Base-by-base conservation (phyloP, 768 basidiomycete species). In the Butyriboletus loyo region DNA sequence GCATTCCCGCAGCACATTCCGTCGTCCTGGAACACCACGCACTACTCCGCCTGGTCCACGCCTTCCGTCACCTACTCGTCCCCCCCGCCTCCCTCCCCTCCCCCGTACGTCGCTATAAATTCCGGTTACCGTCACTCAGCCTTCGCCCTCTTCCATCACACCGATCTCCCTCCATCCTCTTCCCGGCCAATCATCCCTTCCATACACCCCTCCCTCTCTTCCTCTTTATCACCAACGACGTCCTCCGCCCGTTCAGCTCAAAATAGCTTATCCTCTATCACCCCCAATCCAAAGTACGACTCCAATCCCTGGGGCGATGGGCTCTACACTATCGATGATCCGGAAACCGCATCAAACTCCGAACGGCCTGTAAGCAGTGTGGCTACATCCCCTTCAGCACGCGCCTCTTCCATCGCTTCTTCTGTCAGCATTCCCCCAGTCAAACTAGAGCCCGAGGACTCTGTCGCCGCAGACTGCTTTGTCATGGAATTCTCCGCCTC, bases 401-500 rank as follows among this genome's bases (percentile, higher is more conserved):
- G 68, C 58, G 63, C 68, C 15, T 68, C 67, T n/a, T 71, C 68
- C 49, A 66, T 67, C 53, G 54, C 63, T n/a, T 61, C 70, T 35
- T 61, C 70, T 31, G 30, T 58, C 44, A 61, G 68, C 46, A 46
- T 68, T 27, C 58, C 59, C 32, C 63, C 57, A n/a, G 67, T 72
- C 0, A 70, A 70, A 46, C 55, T 65, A 17, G 68, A 70, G 14
- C 70, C 62, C 19, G 70, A 70, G 21, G 68, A 70, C 22, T 4
- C 56, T 10, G 47, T 50, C 6, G 36, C 58, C 9, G 39, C 68
- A 8, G 68, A 69, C 17, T 69, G 68, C 53, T 70, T 70, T 28
- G 70, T 70, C 52, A 70, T 70, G 70, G 68, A 70, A 39, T 70
- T 70, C 46, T 69, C 70, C 7, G 50, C 66, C 10, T 31, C 62